Conservation (phyloP, 2,329 filamentous ascomycete species). For the Fusarium abutilonis region DNA sequence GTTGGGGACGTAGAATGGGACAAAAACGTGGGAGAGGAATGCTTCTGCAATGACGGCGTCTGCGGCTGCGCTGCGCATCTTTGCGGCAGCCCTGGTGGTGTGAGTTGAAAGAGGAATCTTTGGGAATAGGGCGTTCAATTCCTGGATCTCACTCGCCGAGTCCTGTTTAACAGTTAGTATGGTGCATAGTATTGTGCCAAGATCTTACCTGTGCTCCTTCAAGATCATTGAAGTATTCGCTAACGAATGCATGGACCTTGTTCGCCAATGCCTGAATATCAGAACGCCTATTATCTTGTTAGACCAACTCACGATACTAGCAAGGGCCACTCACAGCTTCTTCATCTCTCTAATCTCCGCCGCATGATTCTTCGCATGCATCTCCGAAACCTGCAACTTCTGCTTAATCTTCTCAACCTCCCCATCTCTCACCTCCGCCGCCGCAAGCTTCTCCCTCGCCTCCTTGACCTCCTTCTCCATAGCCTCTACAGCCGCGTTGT, state of each 20-base stretch:
- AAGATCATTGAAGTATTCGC: conserved; percentile 44
- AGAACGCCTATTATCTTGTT: conserved; percentile 30
- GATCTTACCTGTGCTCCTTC: conserved; percentile 38
- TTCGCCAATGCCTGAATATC: conserved; percentile 39
- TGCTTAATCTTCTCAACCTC: conserved; percentile 55
- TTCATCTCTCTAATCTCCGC: conserved; percentile 43
- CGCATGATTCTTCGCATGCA: conserved; percentile 27
- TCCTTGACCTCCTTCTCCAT: conserved; percentile 59
- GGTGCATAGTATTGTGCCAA: accelerated
- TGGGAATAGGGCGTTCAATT: conserved; percentile 37
- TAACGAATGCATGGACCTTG: conserved; percentile 41
- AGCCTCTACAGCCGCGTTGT: conserved; percentile 47
- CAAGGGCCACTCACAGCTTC: conserved; percentile 34
- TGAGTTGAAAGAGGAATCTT: conserved; percentile 41
- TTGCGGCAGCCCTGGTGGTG: conserved; percentile 35
- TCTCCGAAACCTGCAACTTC: conserved; percentile 30
- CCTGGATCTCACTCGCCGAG: conserved; percentile 39
- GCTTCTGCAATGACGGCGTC: conserved; percentile 42
- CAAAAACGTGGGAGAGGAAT: conserved; percentile 43
- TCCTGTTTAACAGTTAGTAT: conserved; percentile 12
- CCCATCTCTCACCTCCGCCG: conserved; percentile 54
- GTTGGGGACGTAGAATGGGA: conserved; percentile 44
- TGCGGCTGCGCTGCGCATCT: conserved; percentile 46
- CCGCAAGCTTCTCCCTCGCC: conserved; percentile 52
- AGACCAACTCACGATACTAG: background rate